Evolutionary conservation across 1,284 basidiomycete genomes (phyloP).

Genomic region (Wolfiporia cocos): DNA sequence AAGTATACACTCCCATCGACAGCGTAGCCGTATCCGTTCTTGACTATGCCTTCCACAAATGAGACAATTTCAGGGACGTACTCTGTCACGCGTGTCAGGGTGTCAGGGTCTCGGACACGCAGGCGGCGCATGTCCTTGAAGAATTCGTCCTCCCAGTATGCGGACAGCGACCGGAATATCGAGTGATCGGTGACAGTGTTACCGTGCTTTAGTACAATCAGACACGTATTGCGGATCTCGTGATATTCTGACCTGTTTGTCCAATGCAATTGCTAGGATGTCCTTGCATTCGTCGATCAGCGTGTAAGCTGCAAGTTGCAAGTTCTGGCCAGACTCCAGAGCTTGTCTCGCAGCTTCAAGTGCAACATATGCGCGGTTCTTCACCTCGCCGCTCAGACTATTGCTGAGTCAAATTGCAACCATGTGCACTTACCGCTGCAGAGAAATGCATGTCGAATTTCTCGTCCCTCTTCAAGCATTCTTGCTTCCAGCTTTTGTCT

Average conservation of each 20-base stretch:
- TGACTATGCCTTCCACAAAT: slow-evolving; percentile 84
- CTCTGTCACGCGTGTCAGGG: slow-evolving; percentile 92
- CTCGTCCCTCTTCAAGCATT: slow-evolving; percentile 74
- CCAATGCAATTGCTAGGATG: slow-evolving; percentile 68
- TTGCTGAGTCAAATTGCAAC: not conserved
- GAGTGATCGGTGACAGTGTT: slow-evolving; percentile 82
- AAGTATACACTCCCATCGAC: slow-evolving; percentile 93
- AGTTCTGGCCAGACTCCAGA: slow-evolving; percentile 34
- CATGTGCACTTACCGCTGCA: slow-evolving; percentile 50
- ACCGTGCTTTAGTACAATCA: slow-evolving; percentile 47
- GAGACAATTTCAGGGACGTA: slow-evolving; percentile 93
- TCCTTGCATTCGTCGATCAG: slow-evolving; percentile 75
- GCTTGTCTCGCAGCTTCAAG: slow-evolving; percentile 37
- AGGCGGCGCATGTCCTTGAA: slow-evolving; percentile 92
- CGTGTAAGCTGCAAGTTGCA: slow-evolving; percentile 44
- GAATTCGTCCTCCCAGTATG: slow-evolving; percentile 89
- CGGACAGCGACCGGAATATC: slow-evolving; percentile 80
- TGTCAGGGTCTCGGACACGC: slow-evolving; percentile 84
- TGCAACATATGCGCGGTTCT: slow-evolving; percentile 53
- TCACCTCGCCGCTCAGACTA: slow-evolving; percentile 3
- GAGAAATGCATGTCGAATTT: slow-evolving; percentile 88
- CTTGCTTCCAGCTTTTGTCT: slow-evolving; percentile 61
- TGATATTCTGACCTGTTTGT: slow-evolving; percentile 55
- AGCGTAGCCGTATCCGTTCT: slow-evolving; percentile 90
- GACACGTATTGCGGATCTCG: slow-evolving; percentile 3